Base-by-base conservation (phyloP, 768 basidiomycete genomes). In the Sporobolomyces phaffii region DNA sequence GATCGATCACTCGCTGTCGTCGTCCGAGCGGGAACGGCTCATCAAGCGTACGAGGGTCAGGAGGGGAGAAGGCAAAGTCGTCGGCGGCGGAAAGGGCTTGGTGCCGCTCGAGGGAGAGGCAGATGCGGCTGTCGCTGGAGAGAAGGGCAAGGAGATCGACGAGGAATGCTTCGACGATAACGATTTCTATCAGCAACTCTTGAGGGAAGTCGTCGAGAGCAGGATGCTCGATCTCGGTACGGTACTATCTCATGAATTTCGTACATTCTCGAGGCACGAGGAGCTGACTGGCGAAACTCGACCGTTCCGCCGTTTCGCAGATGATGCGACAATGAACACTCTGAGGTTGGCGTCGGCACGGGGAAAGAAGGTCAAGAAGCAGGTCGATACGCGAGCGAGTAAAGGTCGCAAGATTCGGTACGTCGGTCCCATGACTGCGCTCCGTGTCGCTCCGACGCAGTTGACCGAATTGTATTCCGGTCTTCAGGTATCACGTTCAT, bases 381-480 rank as follows among this genome's bases (percentile, higher is more conserved):
- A 76, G 38, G 90, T 94, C n/a, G 94, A 99, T 76, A 90, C 91
- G 0, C 91, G 87, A 72, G 94, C 91, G 13, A 91, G 88, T 79
- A 98, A 98, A 79, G 96, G 96, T 7, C 82, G 94, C 64, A 94
- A 92, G 78, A 78, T 99, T 68, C 83, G 93, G 86, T 89, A 44
- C 34, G 84, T 79, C 22, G 13, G 33, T 13, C 24, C 15, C 2
- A 20, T 22, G 20, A 7, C 34, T 11, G 24, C 9, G 20, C n/a
- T 8, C 29, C 28, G 31, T 20, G 38, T 14, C 34, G 29, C 33
- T 34, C 9, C 34, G 10, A 34, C 33, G 50, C 24, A 57, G n/a
- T 24, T 45, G 1, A 20, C 14, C 1, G 41, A 15, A 26, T 26
- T 18, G 48, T 34, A 33, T 33, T 61, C 36, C 38, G 13, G 18